Percentiles rank a stretch among this genome's conserved stretches.
These are phyloP conservation scores for Penicillium sp. DNA, from an alignment of 2,329 filamentous ascomycete species.

Conservation along the genomic window DNA sequence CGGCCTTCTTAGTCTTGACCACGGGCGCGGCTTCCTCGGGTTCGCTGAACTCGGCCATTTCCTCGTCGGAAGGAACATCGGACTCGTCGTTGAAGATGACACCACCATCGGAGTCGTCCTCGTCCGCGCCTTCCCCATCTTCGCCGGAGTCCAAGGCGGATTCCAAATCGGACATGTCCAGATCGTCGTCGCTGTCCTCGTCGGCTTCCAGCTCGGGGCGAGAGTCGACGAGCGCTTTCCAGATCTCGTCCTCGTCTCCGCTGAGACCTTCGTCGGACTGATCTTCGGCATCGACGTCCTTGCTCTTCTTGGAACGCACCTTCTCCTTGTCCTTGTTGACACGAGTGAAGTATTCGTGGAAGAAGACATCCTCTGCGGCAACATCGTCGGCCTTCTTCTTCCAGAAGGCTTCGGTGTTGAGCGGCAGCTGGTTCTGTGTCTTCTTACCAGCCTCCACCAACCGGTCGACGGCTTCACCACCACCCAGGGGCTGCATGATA, in stretches of 20 bases:
- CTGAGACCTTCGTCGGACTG: slow-evolving; percentile 54
- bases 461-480: slow-evolving; percentile 59
- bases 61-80: slow-evolving; percentile 47
- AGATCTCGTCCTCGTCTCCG: slow-evolving; percentile 76
- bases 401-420: slow-evolving; percentile 92
- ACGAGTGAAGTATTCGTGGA: slow-evolving; percentile 92
- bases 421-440: slow-evolving; percentile 58
- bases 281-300: slow-evolving; percentile 49
- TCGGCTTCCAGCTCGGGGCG: slow-evolving; percentile 71
- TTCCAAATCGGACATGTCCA: slow-evolving; percentile 57
- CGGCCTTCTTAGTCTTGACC: slow-evolving; percentile 21
- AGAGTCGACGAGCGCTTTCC: slow-evolving; percentile 83
- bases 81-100: slow-evolving; percentile 51
- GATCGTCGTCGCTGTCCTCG: slow-evolving; percentile 58
- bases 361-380: slow-evolving; percentile 90
- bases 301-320: slow-evolving; percentile 56
- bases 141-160: slow-evolving; percentile 50
- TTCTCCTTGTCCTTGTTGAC: slow-evolving; percentile 60
- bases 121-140: slow-evolving; percentile 44
- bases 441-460: slow-evolving; percentile 61
- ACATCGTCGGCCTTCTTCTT: slow-evolving; percentile 85
- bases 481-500: slow-evolving; percentile 92
- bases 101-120: slow-evolving; percentile 44
- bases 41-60: slow-evolving; percentile 50
- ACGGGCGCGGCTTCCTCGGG: slow-evolving; percentile 39